A percentile compares a stretch with the other conserved stretches of the same genome.
These are phyloP conservation scores for Pseudocercospora fuligena DNA, from an alignment of 2,329 filamentous ascomycete species.

Conservation along the genomic window DNA sequence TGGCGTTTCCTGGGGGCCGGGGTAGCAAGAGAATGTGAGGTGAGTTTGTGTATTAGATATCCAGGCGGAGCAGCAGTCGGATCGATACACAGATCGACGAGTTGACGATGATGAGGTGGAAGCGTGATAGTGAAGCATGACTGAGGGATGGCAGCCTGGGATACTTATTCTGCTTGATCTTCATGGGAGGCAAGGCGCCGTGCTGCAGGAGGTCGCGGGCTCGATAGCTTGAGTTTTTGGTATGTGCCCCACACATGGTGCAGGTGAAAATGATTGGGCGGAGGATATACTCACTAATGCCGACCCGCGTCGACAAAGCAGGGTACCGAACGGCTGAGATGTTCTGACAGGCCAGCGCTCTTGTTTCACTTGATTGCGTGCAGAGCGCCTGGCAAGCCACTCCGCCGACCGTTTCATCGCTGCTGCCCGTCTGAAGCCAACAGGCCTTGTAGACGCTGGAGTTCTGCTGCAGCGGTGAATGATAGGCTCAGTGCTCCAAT, in stretches of 20 bases:
- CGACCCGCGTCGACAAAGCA: conserved; percentile 22
- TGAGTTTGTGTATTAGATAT: conserved; percentile 21
- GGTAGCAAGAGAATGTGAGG: conserved; percentile 23
- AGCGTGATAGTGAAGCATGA: conserved; percentile 11
- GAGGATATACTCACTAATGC: conserved; percentile 20
- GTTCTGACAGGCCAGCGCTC: conserved; percentile 11
- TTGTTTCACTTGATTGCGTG: conserved; percentile 26
- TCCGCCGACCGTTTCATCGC: conserved; percentile 22
- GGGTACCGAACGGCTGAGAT: conserved; percentile 15
- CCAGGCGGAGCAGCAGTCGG: conserved; percentile 9
- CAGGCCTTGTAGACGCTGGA: conserved; percentile 28
- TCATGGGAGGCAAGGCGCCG: conserved; percentile 21
- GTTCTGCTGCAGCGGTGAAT: conserved; percentile 11
- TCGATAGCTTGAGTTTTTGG: conserved; percentile 23
- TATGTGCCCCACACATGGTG: conserved; percentile 18
- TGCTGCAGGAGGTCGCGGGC: conserved; percentile 28
- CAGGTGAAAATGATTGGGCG: conserved; percentile 22
- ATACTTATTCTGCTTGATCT: conserved; percentile 18
- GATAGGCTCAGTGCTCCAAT: conserved; percentile 15
- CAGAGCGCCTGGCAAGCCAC: conserved; percentile 23
- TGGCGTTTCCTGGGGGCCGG: conserved; percentile 26
- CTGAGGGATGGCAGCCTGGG: conserved; percentile 13
- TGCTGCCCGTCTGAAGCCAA: conserved; percentile 14
- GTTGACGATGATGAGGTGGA: conserved; percentile 13
- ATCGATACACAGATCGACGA: conserved; percentile 15